These are phyloP conservation scores for Parathielavia appendiculata DNA, from an alignment of 495 filamentous ascomycete genomes.

Conservation along the genomic window DNA sequence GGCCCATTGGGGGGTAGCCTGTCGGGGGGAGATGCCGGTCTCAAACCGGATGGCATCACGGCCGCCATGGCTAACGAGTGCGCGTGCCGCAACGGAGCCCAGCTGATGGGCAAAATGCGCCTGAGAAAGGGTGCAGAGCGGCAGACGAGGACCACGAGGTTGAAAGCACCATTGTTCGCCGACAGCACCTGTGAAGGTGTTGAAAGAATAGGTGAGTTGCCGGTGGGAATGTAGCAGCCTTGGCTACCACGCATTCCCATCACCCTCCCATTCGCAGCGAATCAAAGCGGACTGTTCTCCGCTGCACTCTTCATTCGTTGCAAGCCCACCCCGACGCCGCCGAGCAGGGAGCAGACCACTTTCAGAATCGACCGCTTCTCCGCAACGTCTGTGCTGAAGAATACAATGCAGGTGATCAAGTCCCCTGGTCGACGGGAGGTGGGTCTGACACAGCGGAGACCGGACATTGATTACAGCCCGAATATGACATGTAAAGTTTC, in stretches of 20 bases:
- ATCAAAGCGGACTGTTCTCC: conserved; percentile 11
- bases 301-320: conserved; percentile 4
- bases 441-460: too few species aligned
- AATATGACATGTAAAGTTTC: too few species aligned
- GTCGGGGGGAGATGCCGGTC: conserved; percentile 10
- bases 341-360: not conserved
- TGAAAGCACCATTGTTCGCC: conserved; percentile 2
- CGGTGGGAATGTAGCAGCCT: not conserved
- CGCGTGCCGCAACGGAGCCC: not conserved
- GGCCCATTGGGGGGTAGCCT: conserved; percentile 2
- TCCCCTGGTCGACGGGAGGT: too few species aligned
- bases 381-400: too few species aligned
- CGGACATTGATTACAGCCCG: too few species aligned
- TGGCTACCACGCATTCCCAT: not conserved
- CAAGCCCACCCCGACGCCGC: not conserved
- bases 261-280: conserved; percentile 12
- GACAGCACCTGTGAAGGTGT: not conserved
- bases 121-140: not conserved
- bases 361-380: too few species aligned
- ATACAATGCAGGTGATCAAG: too few species aligned
- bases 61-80: not conserved
- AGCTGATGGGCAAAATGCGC: not conserved
- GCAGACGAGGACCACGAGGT: not conserved
- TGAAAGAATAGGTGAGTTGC: not conserved
- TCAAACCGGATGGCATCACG: conserved; percentile 1